A percentile compares a stretch with the other conserved stretches of the same genome.
Conservation (phyloP, 2,329 filamentous ascomycete genomes). For the Penicillium griseofulvum region DNA sequence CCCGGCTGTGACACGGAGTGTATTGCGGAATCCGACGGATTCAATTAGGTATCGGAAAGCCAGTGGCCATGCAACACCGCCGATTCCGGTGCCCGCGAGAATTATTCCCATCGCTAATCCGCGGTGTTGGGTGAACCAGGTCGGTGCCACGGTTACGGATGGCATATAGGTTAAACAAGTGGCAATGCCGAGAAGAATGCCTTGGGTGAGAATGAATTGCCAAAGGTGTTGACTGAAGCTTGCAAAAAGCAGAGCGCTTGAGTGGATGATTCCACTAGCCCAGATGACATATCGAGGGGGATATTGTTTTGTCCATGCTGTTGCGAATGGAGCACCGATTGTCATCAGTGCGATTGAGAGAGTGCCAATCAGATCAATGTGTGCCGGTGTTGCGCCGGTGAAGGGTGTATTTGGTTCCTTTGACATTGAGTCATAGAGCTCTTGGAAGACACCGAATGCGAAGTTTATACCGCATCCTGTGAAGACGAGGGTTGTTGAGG, state of each 20-base stretch:
- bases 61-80: constrained; percentile 39
- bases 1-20: constrained; percentile 34
- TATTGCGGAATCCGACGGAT: constrained; percentile 38
- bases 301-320: constrained; percentile 36
- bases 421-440: constrained; percentile 37
- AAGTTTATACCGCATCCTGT: constrained; percentile 41
- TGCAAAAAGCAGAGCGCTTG: constrained; percentile 29
- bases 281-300: constrained; percentile 30
- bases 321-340: constrained; percentile 35
- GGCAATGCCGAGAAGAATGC: constrained; percentile 37
- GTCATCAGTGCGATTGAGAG: constrained; percentile 38
- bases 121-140: constrained; percentile 37
- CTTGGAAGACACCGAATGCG: constrained; percentile 43
- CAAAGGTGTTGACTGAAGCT: constrained; percentile 34
- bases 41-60: constrained; percentile 30
- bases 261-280: constrained; percentile 31
- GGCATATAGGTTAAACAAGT: constrained; percentile 40
- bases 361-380: constrained; percentile 42
- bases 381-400: constrained; percentile 33
- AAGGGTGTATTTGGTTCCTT: constrained; percentile 33
- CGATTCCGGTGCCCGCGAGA: constrained; percentile 38
- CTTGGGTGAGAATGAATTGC: constrained; percentile 36
- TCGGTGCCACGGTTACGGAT: constrained; percentile 38
- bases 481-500: constrained; percentile 29
- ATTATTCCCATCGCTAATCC: constrained; percentile 43